Conservation (phyloP, 1,284 basidiomycete species). For the Trichosporon inkin region DNA sequence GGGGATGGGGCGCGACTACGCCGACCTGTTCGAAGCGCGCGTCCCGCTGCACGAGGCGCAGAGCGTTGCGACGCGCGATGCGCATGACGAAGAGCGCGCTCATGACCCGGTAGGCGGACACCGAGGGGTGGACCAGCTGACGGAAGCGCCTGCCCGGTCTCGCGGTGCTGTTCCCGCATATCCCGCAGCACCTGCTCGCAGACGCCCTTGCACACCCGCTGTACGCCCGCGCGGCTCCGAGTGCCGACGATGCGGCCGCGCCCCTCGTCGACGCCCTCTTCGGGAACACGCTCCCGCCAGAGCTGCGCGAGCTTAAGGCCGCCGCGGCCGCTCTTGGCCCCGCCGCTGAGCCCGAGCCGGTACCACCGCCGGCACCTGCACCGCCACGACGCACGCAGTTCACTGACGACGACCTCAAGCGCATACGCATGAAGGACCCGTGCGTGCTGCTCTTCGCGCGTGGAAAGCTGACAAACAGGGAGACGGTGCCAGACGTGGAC, state of each 20-base stretch:
- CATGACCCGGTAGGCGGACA: slow-evolving; percentile 12
- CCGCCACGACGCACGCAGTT: slow-evolving; percentile 7
- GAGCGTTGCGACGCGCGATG: slow-evolving; percentile 10
- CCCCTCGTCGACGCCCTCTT: slow-evolving; percentile 45
- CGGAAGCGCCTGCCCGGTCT: slow-evolving; percentile 33
- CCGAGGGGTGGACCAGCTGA: background rate
- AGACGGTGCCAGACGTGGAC: background rate
- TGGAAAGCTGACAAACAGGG: background rate
- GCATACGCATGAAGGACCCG: slow-evolving; percentile 57
- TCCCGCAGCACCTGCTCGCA: slow-evolving; percentile 39
- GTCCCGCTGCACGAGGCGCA: slow-evolving; percentile 9
- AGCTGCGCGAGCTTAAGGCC: slow-evolving; percentile 34
- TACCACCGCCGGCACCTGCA: slow-evolving; percentile 6
- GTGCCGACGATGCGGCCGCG: slow-evolving; percentile 27
- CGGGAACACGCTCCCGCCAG: slow-evolving; percentile 36
- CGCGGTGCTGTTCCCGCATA: slow-evolving; percentile 38
- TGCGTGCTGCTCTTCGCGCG: background rate
- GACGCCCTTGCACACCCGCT: slow-evolving; percentile 44
- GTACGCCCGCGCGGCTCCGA: slow-evolving; percentile 26
- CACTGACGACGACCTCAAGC: slow-evolving; percentile 57
- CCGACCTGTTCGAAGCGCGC: slow-evolving; percentile 17
- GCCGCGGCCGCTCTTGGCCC: slow-evolving; percentile 12
- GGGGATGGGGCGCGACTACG: slow-evolving; percentile 22
- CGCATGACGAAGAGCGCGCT: slow-evolving; percentile 30
- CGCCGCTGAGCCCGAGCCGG: background rate